Conservation (phyloP, 2,329 filamentous ascomycete species). For the Ophiosphaerella narmari region DNA sequence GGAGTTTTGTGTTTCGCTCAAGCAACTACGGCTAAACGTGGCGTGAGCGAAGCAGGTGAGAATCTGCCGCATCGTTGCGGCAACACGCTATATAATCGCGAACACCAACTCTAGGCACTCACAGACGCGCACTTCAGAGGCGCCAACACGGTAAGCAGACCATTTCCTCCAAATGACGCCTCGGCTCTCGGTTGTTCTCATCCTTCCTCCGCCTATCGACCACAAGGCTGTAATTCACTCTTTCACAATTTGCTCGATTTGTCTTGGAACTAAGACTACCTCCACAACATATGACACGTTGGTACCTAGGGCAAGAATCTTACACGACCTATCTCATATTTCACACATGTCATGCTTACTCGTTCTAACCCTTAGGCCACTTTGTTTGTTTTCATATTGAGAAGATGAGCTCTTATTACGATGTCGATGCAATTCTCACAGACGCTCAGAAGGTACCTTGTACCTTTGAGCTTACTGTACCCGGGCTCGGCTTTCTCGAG, state of each 20-base stretch:
- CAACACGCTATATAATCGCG: conserved; percentile 22
- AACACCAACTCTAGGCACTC: conserved; percentile 33
- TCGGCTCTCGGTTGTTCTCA: conserved; percentile 3
- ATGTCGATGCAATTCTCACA: conserved; percentile 81
- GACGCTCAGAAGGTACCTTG: conserved; percentile 95
- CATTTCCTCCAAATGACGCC: not conserved
- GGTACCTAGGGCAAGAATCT: conserved; percentile 13
- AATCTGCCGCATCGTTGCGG: conserved; percentile 2
- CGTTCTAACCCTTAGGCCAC: not conserved
- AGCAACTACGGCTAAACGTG: not conserved
- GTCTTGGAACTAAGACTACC: conserved; percentile 11
- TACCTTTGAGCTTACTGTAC: conserved; percentile 88
- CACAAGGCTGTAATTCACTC: not conserved
- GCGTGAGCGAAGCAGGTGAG: conserved; percentile 9
- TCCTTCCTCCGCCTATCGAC: conserved; percentile 2
- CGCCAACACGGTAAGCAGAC: conserved; percentile 24
- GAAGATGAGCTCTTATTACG: conserved; percentile 71
- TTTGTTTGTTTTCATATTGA: not conserved
- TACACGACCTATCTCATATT: conserved; percentile 1
- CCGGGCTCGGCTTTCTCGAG: conserved; percentile 85
- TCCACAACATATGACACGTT: conserved; percentile 34
- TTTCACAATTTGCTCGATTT: conserved; percentile 10
- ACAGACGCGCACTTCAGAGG: conserved; percentile 37
- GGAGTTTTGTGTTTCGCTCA: too few relatives aligned
- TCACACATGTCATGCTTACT: not conserved